Conservation (phyloP, 1,284 basidiomycete genomes). For the Uromyces viciae-fabae region DNA sequence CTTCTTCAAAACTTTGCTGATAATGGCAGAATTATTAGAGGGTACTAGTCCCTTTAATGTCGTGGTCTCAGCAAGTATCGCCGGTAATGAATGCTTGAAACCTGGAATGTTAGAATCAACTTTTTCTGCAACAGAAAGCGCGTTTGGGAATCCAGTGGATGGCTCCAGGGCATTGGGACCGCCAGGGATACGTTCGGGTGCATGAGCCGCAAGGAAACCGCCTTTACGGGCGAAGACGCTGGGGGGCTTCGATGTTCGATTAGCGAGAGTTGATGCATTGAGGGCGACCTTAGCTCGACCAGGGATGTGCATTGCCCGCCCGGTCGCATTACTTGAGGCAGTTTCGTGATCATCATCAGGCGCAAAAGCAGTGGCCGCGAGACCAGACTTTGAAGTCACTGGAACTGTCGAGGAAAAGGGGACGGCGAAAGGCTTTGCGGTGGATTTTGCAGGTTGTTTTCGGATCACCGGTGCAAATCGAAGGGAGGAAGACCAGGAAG, state of each 20-base stretch:
- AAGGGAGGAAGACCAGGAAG: conserved; percentile 46
- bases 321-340: not conserved
- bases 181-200: conserved; percentile 42
- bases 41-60: conserved; percentile 40
- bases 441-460: conserved; percentile 36
- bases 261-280: conserved; percentile 15
- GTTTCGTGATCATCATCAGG: conserved; percentile 35
- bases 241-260: conserved; percentile 31
- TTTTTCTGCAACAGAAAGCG: conserved; percentile 22
- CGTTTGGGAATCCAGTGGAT: not conserved
- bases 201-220: conserved; percentile 44
- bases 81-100: conserved; percentile 42
- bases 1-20: conserved; percentile 29
- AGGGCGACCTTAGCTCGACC: conserved; percentile 42
- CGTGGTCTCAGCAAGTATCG: conserved; percentile 41
- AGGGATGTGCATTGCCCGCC: conserved; percentile 36
- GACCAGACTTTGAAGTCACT: conserved; percentile 16
- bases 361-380: conserved; percentile 27
- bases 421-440: conserved; percentile 34
- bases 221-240: conserved; percentile 43
- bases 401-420: conserved; percentile 28
- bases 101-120: conserved; percentile 45
- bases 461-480: conserved; percentile 45
- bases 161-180: not conserved
- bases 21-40: not conserved